These are phyloP conservation scores for Zymoseptoria ardabiliae DNA, from an alignment of 2,329 filamentous ascomycete genomes.

Conservation along the genomic window DNA sequence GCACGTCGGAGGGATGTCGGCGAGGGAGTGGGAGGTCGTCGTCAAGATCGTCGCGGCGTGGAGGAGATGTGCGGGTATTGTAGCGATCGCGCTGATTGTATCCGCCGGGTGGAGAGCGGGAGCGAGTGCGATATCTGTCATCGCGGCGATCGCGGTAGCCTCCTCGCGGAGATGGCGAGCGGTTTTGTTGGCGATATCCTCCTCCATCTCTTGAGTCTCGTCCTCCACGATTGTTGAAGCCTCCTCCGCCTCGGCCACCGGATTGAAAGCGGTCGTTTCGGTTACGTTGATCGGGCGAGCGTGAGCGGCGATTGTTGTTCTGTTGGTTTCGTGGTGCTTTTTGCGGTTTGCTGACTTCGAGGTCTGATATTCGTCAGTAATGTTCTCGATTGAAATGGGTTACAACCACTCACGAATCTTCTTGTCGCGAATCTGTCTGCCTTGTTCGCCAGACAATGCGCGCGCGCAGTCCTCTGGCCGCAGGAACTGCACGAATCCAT, in stretches of 20 bases:
- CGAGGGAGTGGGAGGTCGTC: slow-evolving; percentile 64
- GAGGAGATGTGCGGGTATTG: slow-evolving; percentile 49
- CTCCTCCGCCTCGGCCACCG: slow-evolving; percentile 15
- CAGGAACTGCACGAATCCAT: slow-evolving; percentile 93
- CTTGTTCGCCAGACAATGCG: slow-evolving; percentile 73
- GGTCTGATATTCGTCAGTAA: not conserved
- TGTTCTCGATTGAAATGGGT: slow-evolving; percentile 11
- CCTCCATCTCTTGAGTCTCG: slow-evolving; percentile 50
- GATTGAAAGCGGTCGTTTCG: slow-evolving; percentile 42
- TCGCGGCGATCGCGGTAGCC: slow-evolving; percentile 30
- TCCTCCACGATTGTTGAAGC: slow-evolving; percentile 36
- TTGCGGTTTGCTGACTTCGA: slow-evolving; percentile 84
- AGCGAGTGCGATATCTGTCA: slow-evolving; percentile 32
- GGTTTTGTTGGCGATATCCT: slow-evolving; percentile 45
- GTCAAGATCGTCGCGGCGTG: slow-evolving; percentile 54
- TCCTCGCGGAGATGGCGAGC: slow-evolving; percentile 41
- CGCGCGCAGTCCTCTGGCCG: slow-evolving; percentile 64
- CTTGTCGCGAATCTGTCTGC: slow-evolving; percentile 73
- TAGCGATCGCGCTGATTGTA: slow-evolving; percentile 38
- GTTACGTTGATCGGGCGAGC: slow-evolving; percentile 56
- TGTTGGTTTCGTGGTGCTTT: slow-evolving; percentile 36
- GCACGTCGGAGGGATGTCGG: slow-evolving; percentile 66
- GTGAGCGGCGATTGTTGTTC: slow-evolving; percentile 40
- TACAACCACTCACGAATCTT: slow-evolving; percentile 71
- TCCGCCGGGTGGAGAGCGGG: slow-evolving; percentile 34